A percentile compares a stretch with the other conserved stretches of the same genome.
Conservation (phyloP, 305 asterid genomes). For the Fraxinus albicans region DNA sequence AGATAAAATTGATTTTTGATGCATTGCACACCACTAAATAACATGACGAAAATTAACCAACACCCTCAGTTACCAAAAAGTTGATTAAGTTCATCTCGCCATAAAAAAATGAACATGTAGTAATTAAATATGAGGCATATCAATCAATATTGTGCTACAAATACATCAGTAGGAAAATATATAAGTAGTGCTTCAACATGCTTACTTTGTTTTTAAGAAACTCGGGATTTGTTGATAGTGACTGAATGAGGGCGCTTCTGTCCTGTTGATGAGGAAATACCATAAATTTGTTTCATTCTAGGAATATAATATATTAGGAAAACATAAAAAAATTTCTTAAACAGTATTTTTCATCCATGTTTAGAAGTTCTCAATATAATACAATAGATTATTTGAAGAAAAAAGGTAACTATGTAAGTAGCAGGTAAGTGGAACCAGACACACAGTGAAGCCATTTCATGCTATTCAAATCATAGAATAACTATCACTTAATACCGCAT, state of each 20-base stretch:
- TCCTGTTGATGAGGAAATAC: slow-evolving; percentile 53
- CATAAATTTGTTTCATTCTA: slow-evolving; percentile 4
- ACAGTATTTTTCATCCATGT: not conserved
- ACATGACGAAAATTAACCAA: not conserved
- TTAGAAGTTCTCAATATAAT: not conserved
- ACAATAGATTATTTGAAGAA: slow-evolving; percentile 1
- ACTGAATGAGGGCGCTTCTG: slow-evolving; percentile 73
- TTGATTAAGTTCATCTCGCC: not conserved
- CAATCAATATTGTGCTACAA: not conserved
- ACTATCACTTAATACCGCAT: not conserved
- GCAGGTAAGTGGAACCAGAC: not conserved
- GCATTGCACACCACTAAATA: not conserved
- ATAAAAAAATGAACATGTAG: not conserved
- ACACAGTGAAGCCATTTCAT: not conserved
- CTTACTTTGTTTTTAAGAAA: slow-evolving; percentile 80
- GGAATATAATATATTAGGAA: slow-evolving; percentile 8
- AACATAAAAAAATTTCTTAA: not conserved
- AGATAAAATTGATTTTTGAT: not conserved
- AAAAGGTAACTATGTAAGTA: not conserved
- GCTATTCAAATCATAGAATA: not conserved
- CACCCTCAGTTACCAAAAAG: not conserved
- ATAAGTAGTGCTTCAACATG: slow-evolving; percentile 7
- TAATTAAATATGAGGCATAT: not conserved
- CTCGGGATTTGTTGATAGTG: slow-evolving; percentile 93
- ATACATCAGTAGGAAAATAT: slow-evolving; percentile 8